These are phyloP conservation scores for Elsinoe fawcettii DNA, from an alignment of 2,329 filamentous ascomycete genomes.

Conservation along the genomic window DNA sequence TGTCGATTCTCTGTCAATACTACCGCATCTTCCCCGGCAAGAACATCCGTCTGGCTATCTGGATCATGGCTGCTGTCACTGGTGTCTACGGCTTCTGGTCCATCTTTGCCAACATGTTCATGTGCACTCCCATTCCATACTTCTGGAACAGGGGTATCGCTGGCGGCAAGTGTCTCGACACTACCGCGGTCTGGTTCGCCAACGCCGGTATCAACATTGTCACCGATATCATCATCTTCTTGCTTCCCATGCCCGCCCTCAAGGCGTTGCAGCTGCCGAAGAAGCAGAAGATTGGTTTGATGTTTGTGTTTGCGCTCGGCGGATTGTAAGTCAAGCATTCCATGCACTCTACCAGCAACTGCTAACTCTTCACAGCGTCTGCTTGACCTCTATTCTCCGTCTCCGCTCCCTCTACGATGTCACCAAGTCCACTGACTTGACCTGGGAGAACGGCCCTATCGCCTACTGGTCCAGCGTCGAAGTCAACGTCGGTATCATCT, in stretches of 20 bases:
- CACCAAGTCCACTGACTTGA: conserved; percentile 23
- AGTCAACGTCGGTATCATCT: conserved; percentile 31
- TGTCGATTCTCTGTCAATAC: conserved; percentile 43
- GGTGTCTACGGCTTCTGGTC: conserved; percentile 27
- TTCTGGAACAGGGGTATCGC: conserved; percentile 34
- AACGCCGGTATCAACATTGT: conserved; percentile 31
- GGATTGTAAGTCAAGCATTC: conserved; percentile 23
- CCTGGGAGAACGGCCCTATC: conserved; percentile 27
- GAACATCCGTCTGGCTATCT: conserved; percentile 29
- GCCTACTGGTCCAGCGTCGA: conserved; percentile 32
- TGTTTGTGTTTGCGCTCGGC: conserved; percentile 31
- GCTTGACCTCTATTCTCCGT: conserved; percentile 28
- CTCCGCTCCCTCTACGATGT: conserved; percentile 26
- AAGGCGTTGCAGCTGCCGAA: conserved; percentile 29
- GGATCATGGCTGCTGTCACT: conserved; percentile 27
- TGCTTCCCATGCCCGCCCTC: conserved; percentile 30
- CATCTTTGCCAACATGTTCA: conserved; percentile 33
- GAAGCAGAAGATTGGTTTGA: conserved; percentile 28
- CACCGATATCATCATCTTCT: conserved; percentile 30
- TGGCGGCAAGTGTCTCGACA: conserved; percentile 33
- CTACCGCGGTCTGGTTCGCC: conserved; percentile 37
- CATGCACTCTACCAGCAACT: background rate
- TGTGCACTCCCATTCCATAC: conserved; percentile 35
- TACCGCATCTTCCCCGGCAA: conserved; percentile 40
- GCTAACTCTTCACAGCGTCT: conserved; percentile 19